Percentiles rank a stretch among this genome's conserved stretches.
Evolutionary conservation across 1,284 basidiomycete species (phyloP).

Genomic region (Heliocybe sulcata): DNA sequence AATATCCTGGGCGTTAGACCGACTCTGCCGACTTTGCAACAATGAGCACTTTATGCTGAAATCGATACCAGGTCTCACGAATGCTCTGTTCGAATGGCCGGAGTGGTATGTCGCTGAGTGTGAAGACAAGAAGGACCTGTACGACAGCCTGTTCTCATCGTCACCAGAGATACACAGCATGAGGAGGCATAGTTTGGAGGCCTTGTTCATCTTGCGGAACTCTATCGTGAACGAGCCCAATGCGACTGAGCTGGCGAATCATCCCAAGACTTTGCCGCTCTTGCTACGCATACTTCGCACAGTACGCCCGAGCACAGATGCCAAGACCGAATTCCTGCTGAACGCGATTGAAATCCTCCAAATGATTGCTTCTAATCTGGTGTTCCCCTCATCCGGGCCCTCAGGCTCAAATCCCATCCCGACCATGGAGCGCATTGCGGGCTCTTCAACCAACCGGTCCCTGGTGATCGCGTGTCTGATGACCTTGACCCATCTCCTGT

Average conservation of each 20-base stretch:
- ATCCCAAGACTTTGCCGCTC: conserved; percentile 52
- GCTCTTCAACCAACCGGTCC: conserved; percentile 58
- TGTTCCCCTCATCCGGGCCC: conserved; percentile 20
- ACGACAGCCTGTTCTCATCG: conserved; percentile 44
- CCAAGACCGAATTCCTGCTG: conserved; percentile 61
- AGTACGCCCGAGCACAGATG: conserved; percentile 48
- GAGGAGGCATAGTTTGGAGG: conserved; percentile 65
- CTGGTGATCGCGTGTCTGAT: conserved; percentile 60
- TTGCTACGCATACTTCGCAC: conserved; percentile 51
- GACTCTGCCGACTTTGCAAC: conserved; percentile 66
- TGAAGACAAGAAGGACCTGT: conserved; percentile 31
- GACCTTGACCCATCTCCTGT: conserved; percentile 52
- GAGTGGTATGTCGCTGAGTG: conserved; percentile 64
- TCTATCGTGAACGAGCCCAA: conserved; percentile 63
- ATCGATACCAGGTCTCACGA: conserved; percentile 66
- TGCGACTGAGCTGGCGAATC: conserved; percentile 46
- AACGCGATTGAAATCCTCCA: conserved; percentile 61
- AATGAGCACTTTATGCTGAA: conserved; percentile 68
- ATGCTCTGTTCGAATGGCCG: conserved; percentile 77
- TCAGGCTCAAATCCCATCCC: conserved; percentile 21
- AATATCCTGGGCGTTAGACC: conserved; percentile 75
- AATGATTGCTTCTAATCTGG: conserved; percentile 19
- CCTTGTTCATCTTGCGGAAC: conserved; percentile 71
- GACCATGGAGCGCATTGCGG: conserved; percentile 35
- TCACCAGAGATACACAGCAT: conserved; percentile 41